Percentiles rank a stretch among this genome's conserved stretches.
Conservation (phyloP, 2,329 filamentous ascomycete species). For the Phaeoacremonium minimum region DNA sequence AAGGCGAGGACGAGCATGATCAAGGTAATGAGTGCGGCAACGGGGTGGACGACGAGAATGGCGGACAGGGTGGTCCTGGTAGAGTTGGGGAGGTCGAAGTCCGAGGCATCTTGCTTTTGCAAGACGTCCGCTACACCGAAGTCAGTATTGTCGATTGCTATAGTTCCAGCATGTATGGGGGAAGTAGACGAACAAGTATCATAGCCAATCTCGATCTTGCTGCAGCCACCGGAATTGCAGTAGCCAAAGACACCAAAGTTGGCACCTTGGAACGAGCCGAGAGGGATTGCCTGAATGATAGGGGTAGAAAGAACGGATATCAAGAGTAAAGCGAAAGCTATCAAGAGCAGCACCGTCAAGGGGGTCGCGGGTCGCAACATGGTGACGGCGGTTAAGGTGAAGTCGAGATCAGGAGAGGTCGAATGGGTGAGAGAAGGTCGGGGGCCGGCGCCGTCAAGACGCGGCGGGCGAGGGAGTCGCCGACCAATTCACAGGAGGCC, state of each 20-base stretch:
- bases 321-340: slow-evolving; percentile 79
- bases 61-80: slow-evolving; percentile 68
- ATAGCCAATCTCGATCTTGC: slow-evolving; percentile 77
- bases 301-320: slow-evolving; percentile 89
- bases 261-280: slow-evolving; percentile 72
- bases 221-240: slow-evolving; percentile 66
- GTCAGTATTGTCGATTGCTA: slow-evolving; percentile 5
- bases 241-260: slow-evolving; percentile 92
- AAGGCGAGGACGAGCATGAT: slow-evolving; percentile 77
- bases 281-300: slow-evolving; percentile 77
- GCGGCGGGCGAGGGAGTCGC: slow-evolving; percentile 24
- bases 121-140: no score
- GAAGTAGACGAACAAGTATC: slow-evolving; percentile 61
- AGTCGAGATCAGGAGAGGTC: slow-evolving; percentile 6
- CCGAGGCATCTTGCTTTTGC: no score
- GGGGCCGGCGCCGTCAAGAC: slow-evolving; percentile 39
- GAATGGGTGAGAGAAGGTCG: slow-evolving; percentile 9
- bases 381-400: slow-evolving; percentile 31
- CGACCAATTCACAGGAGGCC: slow-evolving; percentile 5
- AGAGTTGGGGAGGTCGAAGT: slow-evolving; percentile 52
- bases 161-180: slow-evolving; percentile 10
- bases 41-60: slow-evolving; percentile 87
- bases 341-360: slow-evolving; percentile 77
- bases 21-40: slow-evolving; percentile 81
- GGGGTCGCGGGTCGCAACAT: slow-evolving; percentile 93